Percentiles rank a stretch among this genome's conserved stretches.
These are phyloP conservation scores for Fusarium verticillioides DNA, from an alignment of 2,329 filamentous ascomycete species.

Conservation along the genomic window DNA sequence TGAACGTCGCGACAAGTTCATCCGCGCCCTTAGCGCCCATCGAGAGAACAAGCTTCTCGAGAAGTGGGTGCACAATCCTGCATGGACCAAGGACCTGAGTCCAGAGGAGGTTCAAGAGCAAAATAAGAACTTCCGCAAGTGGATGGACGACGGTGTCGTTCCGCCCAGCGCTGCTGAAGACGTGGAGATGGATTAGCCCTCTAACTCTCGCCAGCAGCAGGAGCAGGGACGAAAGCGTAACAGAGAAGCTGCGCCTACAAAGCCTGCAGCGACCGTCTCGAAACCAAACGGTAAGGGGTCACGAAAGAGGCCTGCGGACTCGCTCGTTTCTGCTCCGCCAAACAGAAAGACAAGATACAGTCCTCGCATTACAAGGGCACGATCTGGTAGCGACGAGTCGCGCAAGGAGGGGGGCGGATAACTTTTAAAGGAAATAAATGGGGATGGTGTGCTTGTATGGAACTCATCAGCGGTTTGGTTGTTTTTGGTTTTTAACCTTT, in stretches of 20 bases:
- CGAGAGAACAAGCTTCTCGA: constrained; percentile 77
- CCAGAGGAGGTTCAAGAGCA: constrained; percentile 80
- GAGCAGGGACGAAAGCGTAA: constrained; percentile 1
- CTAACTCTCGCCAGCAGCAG: constrained; percentile 12
- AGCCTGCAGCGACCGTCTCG: background rate
- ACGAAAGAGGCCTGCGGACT: constrained; percentile 13
- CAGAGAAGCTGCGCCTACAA: background rate
- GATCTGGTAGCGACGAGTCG: constrained; percentile 2
- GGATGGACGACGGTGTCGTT: constrained; percentile 61
- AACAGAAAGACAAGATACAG: constrained; percentile 17
- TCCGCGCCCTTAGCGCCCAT: constrained; percentile 68
- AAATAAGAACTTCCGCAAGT: constrained; percentile 71
- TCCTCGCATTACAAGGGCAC: constrained; percentile 3
- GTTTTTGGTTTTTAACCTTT: constrained; percentile 17
- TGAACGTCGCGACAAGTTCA: constrained; percentile 57
- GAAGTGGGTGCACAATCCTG: constrained; percentile 84
- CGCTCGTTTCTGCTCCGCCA: background rate
- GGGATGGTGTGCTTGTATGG: constrained; percentile 22
- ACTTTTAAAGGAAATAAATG: constrained; percentile 2
- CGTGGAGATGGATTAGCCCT: constrained; percentile 47
- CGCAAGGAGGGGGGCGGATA: background rate
- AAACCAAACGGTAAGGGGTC: background rate
- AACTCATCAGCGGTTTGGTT: constrained; percentile 37
- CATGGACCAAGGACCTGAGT: constrained; percentile 82
- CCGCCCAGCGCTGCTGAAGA: constrained; percentile 51